Evolutionary conservation across 1,139 yeast genomes (phyloP), one percentile per base, ranked within the genome.

Genomic region (Williopsis jadinii): DNA sequence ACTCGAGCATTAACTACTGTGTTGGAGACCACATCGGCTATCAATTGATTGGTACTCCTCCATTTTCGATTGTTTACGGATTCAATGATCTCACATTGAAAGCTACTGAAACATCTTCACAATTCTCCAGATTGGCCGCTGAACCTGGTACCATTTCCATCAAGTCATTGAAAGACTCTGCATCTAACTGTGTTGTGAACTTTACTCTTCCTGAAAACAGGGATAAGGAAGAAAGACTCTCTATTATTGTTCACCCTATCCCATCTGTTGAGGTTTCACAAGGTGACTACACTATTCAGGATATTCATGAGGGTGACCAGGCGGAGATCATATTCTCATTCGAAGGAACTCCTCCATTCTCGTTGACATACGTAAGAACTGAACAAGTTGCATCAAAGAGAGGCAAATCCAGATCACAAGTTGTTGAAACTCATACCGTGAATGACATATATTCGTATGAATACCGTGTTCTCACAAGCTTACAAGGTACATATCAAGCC

Each of bases 401-500:
- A 38, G 60, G 60, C 30, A 51, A 52, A 49, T 50, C 63, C 51
- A 59, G 59, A 41, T 66, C 73, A 14, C 73, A 72, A 44, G 76
- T 84, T 14, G 80, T 85, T 27, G 97, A 90, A 55, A 81, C 86
- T 1, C 83, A 84, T 48, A 79, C 84, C 3, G 78, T 90, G 29
- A 69, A 77, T 9, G 81, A 82, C 50, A 85, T 90, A 30, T 68
- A 76, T 64, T 81, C 75, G 3, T 64, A 77, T 54, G 86, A 81
- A 52, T 79, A 86, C 58, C 71, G 78, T 38, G 81, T 85, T 5
- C 67, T 73, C 55, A 92, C 95, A 1, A 84, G 87, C 51, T 68
- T 86, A 51, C 96, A 90, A 59, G 99, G 99, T 36, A 84, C 88
- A 4, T 92, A 94, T 58, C 96, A 90, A 60, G 97, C 97, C 9